Conservation (phyloP, 1,284 basidiomycete genomes). For the Boletus sp. region DNA sequence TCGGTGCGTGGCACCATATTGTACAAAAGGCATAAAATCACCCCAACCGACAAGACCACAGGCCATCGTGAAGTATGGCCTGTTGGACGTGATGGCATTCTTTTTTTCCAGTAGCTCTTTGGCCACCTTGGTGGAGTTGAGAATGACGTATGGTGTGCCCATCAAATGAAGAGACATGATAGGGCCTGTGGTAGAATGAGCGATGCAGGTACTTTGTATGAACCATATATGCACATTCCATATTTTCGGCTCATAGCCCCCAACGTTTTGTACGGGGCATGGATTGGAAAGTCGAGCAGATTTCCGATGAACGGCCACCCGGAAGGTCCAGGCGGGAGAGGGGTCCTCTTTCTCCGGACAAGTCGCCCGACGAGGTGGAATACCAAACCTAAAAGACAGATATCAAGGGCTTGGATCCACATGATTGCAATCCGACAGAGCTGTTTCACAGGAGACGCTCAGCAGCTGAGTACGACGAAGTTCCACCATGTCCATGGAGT, state of each 20-base stretch:
- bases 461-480: background rate
- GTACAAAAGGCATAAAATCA: slow-evolving; percentile 15
- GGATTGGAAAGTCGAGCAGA: slow-evolving; percentile 39
- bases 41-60: slow-evolving; percentile 29
- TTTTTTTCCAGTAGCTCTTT: slow-evolving; percentile 26
- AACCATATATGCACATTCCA: slow-evolving; percentile 37
- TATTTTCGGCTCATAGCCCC: slow-evolving; percentile 43
- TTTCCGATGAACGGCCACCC: slow-evolving; percentile 38
- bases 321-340: slow-evolving; percentile 12
- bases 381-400: background rate
- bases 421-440: background rate
- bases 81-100: slow-evolving; percentile 19
- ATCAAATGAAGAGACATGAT: slow-evolving; percentile 2
- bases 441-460: background rate
- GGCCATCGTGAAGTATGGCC: slow-evolving; percentile 20
- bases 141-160: slow-evolving; percentile 11
- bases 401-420: background rate
- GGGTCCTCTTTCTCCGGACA: background rate
- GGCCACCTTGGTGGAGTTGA: slow-evolving; percentile 15
- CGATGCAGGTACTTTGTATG: slow-evolving; percentile 28
- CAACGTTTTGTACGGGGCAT: slow-evolving; percentile 42
- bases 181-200: slow-evolving; percentile 29
- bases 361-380: background rate
- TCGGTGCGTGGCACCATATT: slow-evolving; percentile 21
- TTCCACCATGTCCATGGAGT: background rate